A percentile compares a stretch with the other conserved stretches of the same genome.
Conservation (phyloP, 805 yeast species). For the Alloascoidea africana region DNA sequence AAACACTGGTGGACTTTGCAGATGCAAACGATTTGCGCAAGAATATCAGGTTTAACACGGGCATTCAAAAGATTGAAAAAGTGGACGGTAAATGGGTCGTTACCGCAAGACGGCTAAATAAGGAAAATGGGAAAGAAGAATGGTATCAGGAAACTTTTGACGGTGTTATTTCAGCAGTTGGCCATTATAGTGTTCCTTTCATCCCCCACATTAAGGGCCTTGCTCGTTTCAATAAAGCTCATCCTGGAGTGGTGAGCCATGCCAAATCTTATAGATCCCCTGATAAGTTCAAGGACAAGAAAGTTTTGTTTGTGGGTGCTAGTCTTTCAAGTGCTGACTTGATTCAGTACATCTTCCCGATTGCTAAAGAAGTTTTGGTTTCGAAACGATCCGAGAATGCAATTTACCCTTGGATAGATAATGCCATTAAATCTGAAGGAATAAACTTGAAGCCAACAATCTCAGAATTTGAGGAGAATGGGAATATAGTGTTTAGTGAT, state of each 20-base stretch:
- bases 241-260: conserved; percentile 22
- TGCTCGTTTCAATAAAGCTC: conserved; percentile 14
- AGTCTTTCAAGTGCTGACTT: not conserved
- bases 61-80: conserved; percentile 15
- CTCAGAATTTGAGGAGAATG: conserved; percentile 1
- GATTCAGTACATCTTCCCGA: conserved; percentile 16
- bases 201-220: conserved; percentile 29
- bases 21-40: not conserved
- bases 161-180: conserved; percentile 27
- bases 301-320: conserved; percentile 20
- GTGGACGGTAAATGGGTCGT: conserved; percentile 18
- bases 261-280: conserved; percentile 27
- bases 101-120: conserved; percentile 8
- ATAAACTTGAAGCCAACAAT: conserved; percentile 2
- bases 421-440: conserved; percentile 4
- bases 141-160: conserved; percentile 20
- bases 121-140: conserved; percentile 7
- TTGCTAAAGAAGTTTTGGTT: conserved; percentile 5
- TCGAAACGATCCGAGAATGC: conserved; percentile 5
- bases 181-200: conserved; percentile 32
- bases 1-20: not conserved
- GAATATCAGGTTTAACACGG: conserved; percentile 16
- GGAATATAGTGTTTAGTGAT: conserved; percentile 7
- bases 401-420: conserved; percentile 7
- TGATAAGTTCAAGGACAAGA: conserved; percentile 18